These are phyloP conservation scores for Beauveria scarabaeidicola DNA, from an alignment of 2,329 filamentous ascomycete species.

Conservation along the genomic window DNA sequence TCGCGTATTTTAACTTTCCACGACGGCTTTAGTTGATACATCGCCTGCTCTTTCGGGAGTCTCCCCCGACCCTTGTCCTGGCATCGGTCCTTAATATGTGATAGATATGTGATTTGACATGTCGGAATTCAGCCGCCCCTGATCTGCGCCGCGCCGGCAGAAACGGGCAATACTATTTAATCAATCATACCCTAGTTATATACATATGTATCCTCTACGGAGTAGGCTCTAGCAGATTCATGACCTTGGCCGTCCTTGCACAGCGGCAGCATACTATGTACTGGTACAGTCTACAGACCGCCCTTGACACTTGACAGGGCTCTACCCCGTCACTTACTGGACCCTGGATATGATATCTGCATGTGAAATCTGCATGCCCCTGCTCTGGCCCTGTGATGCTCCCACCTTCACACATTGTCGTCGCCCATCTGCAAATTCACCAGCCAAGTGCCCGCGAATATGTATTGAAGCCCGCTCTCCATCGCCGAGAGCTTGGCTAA, in stretches of 20 bases:
- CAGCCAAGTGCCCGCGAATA: background rate
- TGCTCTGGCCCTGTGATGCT: background rate
- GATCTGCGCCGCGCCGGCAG: background rate
- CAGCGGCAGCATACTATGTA: background rate
- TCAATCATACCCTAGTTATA: too few species aligned
- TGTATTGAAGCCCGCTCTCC: background rate
- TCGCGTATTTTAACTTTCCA: background rate
- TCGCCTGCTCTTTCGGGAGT: background rate
- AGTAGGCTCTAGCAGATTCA: too few species aligned
- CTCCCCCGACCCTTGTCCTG: background rate
- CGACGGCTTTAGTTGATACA: background rate
- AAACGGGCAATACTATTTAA: background rate
- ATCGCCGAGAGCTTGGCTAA: conserved; percentile 1
- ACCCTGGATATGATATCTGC: background rate
- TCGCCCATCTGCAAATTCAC: background rate
- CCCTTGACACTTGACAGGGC: background rate
- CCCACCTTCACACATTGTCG: background rate
- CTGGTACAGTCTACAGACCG: too few species aligned
- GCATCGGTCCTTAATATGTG: background rate
- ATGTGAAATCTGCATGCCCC: background rate
- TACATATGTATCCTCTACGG: too few species aligned
- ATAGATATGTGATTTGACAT: background rate
- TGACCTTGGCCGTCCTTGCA: background rate
- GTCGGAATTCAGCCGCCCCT: background rate
- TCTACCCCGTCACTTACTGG: background rate